These are phyloP conservation scores for Tetrapisispora arboricola DNA, from an alignment of 805 yeast genomes.

Conservation along the genomic window DNA sequence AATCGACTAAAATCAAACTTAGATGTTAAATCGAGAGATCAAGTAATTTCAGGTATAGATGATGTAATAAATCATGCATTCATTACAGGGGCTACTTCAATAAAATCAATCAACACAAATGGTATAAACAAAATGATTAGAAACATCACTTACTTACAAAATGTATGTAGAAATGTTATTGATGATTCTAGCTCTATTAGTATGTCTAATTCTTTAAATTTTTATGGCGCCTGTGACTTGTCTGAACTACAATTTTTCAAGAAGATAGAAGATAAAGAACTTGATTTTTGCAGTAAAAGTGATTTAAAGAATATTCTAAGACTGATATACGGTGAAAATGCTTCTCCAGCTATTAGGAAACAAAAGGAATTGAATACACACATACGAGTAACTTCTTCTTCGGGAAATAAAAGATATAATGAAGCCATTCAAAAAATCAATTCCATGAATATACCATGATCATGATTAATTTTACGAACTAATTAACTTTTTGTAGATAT, in stretches of 20 bases:
- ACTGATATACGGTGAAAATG: conserved; percentile 25
- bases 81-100: conserved; percentile 18
- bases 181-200: conserved; percentile 15
- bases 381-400: conserved; percentile 12
- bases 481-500: too few relatives aligned
- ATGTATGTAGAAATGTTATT: conserved; percentile 14
- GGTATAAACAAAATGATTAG: conserved; percentile 25
- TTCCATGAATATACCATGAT: not conserved
- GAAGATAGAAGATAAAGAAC: conserved; percentile 11
- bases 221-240: conserved; percentile 18
- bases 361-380: conserved; percentile 10
- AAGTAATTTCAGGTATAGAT: conserved; percentile 22
- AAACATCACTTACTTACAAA: conserved; percentile 25
- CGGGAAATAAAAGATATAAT: conserved; percentile 20
- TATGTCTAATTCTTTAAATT: conserved; percentile 16
- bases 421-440: conserved; percentile 19
- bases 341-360: conserved; percentile 12
- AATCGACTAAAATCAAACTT: conserved; percentile 19
- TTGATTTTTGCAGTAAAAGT: conserved; percentile 10
- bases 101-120: conserved; percentile 19
- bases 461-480: too few relatives aligned
- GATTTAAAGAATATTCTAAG: conserved; percentile 23
- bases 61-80: conserved; percentile 15
- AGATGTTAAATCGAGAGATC: conserved; percentile 11
- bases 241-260: conserved; percentile 16